Percentiles rank a stretch among this genome's conserved stretches.
phyloP scores from a whole-genome alignment of 768 basidiomycete genomes.

The Psilocybe tampanensis region DNA sequence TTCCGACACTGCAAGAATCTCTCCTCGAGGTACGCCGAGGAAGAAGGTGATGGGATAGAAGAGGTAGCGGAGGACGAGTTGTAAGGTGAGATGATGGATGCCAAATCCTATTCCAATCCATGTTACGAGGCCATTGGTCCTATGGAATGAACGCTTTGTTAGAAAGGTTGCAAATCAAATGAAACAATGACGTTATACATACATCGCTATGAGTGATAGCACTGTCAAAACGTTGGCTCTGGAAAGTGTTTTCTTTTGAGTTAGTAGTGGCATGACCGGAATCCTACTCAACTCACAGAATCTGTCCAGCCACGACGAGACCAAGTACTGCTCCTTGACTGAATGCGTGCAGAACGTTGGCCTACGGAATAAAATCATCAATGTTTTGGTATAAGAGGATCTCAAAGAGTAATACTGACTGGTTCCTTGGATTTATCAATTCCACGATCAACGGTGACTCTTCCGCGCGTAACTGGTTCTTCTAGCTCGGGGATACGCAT shows the following conservation, averaged over 20 bases:
- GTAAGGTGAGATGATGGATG: constrained; percentile 77
- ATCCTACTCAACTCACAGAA: constrained; percentile 73
- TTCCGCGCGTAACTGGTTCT: constrained; percentile 83
- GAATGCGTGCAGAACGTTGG: constrained; percentile 90
- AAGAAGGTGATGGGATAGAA: constrained; percentile 89
- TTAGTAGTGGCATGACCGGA: background rate
- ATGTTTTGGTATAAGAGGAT: background rate
- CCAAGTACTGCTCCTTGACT: constrained; percentile 84
- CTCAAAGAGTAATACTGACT: constrained; percentile 30
- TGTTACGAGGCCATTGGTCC: constrained; percentile 82
- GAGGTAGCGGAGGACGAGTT: constrained; percentile 83
- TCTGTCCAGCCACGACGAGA: constrained; percentile 83
- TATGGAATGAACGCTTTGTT: too few relatives aligned
- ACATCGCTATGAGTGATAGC: constrained; percentile 73
- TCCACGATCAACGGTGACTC: constrained; percentile 80
- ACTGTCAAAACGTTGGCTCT: constrained; percentile 86
- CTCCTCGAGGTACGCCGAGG: constrained; percentile 71
- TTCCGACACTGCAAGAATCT: constrained; percentile 79
- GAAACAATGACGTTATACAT: constrained; percentile 14
- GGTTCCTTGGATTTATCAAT: constrained; percentile 54
- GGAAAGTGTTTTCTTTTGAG: background rate
- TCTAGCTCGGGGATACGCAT: constrained; percentile 82
- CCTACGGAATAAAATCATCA: constrained; percentile 27
- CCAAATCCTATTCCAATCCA: constrained; percentile 90
- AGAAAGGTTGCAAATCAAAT: too few relatives aligned